Base-by-base conservation (phyloP, 2,329 filamentous ascomycete species). In the Torrubiella hemipterigena region DNA sequence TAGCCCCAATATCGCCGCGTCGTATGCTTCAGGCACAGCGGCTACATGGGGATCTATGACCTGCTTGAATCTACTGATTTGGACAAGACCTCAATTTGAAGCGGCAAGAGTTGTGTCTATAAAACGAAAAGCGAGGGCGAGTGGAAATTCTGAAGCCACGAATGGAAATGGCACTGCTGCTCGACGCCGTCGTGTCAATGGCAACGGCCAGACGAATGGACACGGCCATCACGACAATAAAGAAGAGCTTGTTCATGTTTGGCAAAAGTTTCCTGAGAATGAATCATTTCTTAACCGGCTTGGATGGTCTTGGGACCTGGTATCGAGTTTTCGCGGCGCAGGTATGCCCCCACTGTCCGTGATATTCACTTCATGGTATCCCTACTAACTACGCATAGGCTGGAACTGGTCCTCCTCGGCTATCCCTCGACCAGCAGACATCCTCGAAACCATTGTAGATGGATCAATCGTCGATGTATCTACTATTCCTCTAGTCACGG, bases 321-420 rank as follows among this genome's bases (percentile, higher is more conserved):
- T 63, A 11, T 54, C 56, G 18, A 67, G 65, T 31, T 67, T 73
- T 40, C 62, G 73, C 22, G 63, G 69, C 24, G 58, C 64, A 17
- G 72, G 72, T 67, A 54, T 38, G 58, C 39, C 21, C 7, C 7
- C 14, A 5, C 14, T 34, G 7, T 7, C 28, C 16, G 18, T 26
- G 9, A 16, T 12, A 14, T 27, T 30, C 16, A 23, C 22, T 24
- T 10, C 18, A 26, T 17, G 16, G 4, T 4, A 3, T 19, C 16
- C 24, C 7, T 24, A 13, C 18, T 29, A 25, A 34, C 29, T 18
- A 12, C 33, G 22, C 26, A 5, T 28, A 69, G 69, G 69, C 28
- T 78, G 73, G 73, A 73, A 67, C 39, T 69, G 61, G 56, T 60
- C 63, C 18, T 65, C 72, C 25, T 47, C 63, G 1, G 59, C 57